Percentiles rank a stretch among this genome's conserved stretches.
Evolutionary conservation across 306 rosid species (phyloP).

Genomic region (Comarum palustre): DNA sequence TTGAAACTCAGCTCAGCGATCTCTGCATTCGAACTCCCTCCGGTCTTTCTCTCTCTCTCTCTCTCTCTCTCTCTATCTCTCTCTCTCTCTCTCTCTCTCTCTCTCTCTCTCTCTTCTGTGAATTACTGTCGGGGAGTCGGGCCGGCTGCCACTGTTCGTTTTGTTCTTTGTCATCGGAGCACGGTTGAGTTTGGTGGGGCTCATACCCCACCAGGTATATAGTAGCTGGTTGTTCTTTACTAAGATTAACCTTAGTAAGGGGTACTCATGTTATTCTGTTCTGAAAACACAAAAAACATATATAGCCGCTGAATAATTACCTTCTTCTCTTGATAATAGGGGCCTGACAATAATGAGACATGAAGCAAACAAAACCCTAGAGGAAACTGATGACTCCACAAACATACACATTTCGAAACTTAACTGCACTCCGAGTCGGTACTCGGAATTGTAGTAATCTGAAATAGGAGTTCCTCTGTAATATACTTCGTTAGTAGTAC

Average conservation of each 20-base stretch:
- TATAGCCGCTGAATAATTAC: not conserved
- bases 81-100: conserved; percentile 28
- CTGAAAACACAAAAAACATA: not conserved
- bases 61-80: not conserved
- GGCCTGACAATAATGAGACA: not conserved
- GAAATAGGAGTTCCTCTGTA: not conserved
- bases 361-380: conserved; percentile 3
- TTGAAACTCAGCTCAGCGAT: conserved; percentile 66
- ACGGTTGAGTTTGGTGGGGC: not conserved
- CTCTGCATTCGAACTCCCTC: conserved; percentile 69
- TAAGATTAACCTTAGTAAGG: not conserved
- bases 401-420: not conserved
- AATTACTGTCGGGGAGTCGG: not conserved
- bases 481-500: not conserved
- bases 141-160: not conserved
- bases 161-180: not conserved
- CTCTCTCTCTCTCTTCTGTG: not conserved
- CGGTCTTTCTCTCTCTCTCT: conserved; percentile 44
- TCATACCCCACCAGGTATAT: not conserved
- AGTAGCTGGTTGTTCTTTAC: not conserved
- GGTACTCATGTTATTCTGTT: not conserved
- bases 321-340: not conserved
- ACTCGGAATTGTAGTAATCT: not conserved
- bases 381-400: not conserved
- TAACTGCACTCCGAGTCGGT: not conserved